Conservation (phyloP, 108 stramenopile genomes). For the Asterionellopsis glacialis region DNA sequence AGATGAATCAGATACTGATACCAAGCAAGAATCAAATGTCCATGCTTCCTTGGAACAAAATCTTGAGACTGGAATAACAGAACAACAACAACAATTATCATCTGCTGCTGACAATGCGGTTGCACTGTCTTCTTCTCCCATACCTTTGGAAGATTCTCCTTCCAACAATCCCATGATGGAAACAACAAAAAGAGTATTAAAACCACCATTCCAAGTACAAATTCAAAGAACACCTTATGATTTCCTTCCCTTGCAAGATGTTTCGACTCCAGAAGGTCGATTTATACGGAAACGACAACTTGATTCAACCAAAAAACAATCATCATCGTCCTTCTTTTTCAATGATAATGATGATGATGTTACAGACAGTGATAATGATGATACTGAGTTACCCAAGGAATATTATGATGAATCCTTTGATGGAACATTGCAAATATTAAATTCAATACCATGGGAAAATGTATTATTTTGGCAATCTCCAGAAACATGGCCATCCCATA, state of each 20-base stretch:
- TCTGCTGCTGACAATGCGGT: not conserved
- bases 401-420: not conserved
- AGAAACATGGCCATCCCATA: too few species aligned
- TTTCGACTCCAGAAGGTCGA: conserved; percentile 5
- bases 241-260: not conserved
- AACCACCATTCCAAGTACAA: not conserved
- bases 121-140: too few species aligned
- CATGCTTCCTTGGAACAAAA: not conserved
- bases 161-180: not conserved
- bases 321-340: not conserved
- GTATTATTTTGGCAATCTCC: not conserved
- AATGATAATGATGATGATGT: not conserved
- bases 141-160: too few species aligned
- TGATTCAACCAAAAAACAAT: too few species aligned
- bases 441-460: not conserved
- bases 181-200: not conserved
- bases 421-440: not conserved
- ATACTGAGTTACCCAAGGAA: not conserved
- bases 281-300: not conserved
- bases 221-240: not conserved
- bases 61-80: not conserved
- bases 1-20: not conserved
- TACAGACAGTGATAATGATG: not conserved
- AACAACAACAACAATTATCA: not conserved
- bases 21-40: not conserved